Percentiles rank a stretch among this genome's conserved stretches.
phyloP scores from a whole-genome alignment of 2,329 filamentous ascomycete species.

The Didymella exigua region DNA sequence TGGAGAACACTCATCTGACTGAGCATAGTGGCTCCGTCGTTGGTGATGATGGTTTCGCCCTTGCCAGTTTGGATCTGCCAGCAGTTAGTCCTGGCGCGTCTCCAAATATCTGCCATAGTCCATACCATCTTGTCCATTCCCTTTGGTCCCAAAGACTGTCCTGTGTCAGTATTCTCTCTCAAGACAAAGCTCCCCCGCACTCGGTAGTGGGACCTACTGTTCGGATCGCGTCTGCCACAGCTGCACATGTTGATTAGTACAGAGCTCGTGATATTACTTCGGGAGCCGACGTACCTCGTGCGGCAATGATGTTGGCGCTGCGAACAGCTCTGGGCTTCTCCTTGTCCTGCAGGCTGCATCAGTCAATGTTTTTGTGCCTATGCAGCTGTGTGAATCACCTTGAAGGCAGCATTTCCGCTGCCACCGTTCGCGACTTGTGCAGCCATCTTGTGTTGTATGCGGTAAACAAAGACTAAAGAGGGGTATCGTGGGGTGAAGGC shows the following conservation, averaged over 20 bases:
- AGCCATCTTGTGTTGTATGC: conserved; percentile 38
- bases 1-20: conserved; percentile 99
- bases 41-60: conserved; percentile 98
- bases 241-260: conserved; percentile 55
- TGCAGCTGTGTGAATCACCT: conserved; percentile 50
- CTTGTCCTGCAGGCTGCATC: conserved; percentile 67
- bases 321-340: conserved; percentile 98
- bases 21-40: conserved; percentile 99
- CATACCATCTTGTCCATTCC: conserved; percentile 94
- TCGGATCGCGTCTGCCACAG: conserved; percentile 95
- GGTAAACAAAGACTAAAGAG: conserved; percentile 24
- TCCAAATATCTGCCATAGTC: conserved; percentile 33
- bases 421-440: conserved; percentile 40
- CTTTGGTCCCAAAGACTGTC: conserved; percentile 82
- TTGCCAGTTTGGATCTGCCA: conserved; percentile 83
- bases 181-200: conserved; percentile 24
- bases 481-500: conserved; percentile 30
- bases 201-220: conserved; percentile 60
- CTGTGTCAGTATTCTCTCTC: conserved; percentile 29
- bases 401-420: conserved; percentile 69
- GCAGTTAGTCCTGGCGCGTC: not conserved
- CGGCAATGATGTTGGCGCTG: conserved; percentile 94
- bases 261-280: conserved; percentile 24
- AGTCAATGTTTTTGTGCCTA: conserved; percentile 45
- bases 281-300: conserved; percentile 70